These are phyloP conservation scores for Colletotrichum paranaense DNA, from an alignment of 2,329 filamentous ascomycete species.

Conservation along the genomic window DNA sequence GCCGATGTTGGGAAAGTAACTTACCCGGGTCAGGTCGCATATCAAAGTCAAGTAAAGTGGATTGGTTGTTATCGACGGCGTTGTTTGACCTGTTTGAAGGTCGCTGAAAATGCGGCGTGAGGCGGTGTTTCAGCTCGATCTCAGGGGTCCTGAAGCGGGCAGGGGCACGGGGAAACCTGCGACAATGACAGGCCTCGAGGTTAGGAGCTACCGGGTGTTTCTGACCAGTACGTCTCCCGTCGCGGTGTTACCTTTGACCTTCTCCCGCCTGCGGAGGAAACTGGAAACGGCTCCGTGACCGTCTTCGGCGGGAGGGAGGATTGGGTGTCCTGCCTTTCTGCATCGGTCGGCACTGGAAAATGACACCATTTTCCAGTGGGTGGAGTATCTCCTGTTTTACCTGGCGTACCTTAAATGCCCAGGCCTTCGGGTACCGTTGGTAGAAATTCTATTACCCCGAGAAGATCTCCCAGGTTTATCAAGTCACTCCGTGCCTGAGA, in stretches of 20 bases:
- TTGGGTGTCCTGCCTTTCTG: background rate
- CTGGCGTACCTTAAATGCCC: background rate
- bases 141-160: conserved; percentile 12
- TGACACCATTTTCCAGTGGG: background rate
- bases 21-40: background rate
- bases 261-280: conserved; percentile 24
- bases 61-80: background rate
- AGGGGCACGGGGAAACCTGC: conserved; percentile 3
- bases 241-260: background rate
- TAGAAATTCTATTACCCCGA: background rate
- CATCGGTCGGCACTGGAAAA: background rate
- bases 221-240: conserved; percentile 5
- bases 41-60: background rate
- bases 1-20: background rate
- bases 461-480: background rate
- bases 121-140: conserved; percentile 49
- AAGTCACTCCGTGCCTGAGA: background rate
- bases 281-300: conserved; percentile 14
- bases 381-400: background rate
- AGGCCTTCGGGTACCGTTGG: background rate
- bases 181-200: conserved; percentile 17
- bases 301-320: background rate
- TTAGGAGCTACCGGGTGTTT: conserved; percentile 16
- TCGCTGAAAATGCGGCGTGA: conserved; percentile 41
- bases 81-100: conserved; percentile 43